Conservation (phyloP, 2,329 filamentous ascomycete species). For the Monilinia laxa region DNA sequence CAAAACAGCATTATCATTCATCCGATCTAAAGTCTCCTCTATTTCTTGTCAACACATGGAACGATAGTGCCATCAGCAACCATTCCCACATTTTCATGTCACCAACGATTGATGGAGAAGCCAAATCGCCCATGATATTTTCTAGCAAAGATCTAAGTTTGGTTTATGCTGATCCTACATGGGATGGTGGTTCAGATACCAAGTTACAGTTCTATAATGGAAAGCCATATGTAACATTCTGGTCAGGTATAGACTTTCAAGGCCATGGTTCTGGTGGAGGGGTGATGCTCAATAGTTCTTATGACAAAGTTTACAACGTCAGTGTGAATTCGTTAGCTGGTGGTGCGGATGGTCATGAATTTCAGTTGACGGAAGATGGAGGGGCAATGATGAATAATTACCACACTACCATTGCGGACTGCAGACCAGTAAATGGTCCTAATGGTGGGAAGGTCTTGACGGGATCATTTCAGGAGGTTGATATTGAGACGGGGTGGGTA, state of each 20-base stretch:
- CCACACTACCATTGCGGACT: slow-evolving; percentile 15
- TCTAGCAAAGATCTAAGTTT: slow-evolving; percentile 19
- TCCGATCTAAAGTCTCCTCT: slow-evolving; percentile 13
- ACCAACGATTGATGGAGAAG: slow-evolving; percentile 8
- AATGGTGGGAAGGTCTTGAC: slow-evolving; percentile 14
- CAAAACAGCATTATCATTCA: slow-evolving; percentile 11
- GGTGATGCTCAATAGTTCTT: slow-evolving; percentile 15
- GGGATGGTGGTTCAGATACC: slow-evolving; percentile 16
- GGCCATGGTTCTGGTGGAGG: slow-evolving; percentile 14
- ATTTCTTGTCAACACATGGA: slow-evolving; percentile 19
- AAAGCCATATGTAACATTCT: slow-evolving; percentile 17
- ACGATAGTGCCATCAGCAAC: slow-evolving; percentile 14
- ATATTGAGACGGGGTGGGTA: slow-evolving; percentile 50
- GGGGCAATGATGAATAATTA: slow-evolving; percentile 19
- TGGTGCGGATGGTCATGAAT: slow-evolving; percentile 9
- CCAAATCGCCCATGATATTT: slow-evolving; percentile 4
- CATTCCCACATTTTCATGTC: slow-evolving; percentile 20
- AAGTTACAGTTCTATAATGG: slow-evolving; percentile 13
- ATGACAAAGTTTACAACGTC: slow-evolving; percentile 1
- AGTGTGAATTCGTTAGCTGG: slow-evolving; percentile 12
- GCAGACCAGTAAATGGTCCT: neutral
- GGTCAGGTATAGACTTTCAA: slow-evolving; percentile 17
- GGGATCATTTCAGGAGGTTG: slow-evolving; percentile 48
- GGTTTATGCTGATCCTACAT: slow-evolving; percentile 12
- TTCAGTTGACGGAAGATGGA: neutral